These are phyloP conservation scores for Leucogyrophana mollusca DNA, from an alignment of 768 basidiomycete genomes.

Conservation along the genomic window DNA sequence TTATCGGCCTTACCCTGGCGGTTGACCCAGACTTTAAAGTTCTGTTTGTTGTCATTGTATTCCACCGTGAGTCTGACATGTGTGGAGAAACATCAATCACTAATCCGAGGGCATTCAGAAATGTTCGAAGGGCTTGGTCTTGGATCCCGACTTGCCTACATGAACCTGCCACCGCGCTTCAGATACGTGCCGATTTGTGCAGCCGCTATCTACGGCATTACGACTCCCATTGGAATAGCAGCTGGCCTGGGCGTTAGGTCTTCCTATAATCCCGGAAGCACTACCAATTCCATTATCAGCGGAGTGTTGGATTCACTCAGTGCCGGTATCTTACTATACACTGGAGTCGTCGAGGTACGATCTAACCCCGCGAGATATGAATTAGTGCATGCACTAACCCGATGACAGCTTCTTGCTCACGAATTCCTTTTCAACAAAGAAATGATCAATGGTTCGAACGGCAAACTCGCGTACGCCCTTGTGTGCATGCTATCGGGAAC, in stretches of 20 bases:
- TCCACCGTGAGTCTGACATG: constrained; percentile 73
- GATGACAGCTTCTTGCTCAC: constrained; percentile 79
- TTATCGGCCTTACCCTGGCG: constrained; percentile 92
- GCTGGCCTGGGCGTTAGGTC: constrained; percentile 72
- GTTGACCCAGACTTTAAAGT: constrained; percentile 78
- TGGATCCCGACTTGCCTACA: constrained; percentile 82
- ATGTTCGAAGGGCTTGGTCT: constrained; percentile 94
- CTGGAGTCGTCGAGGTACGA: constrained; percentile 78
- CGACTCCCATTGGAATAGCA: constrained; percentile 88
- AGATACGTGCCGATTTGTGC: constrained; percentile 56
- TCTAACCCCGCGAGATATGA: background rate
- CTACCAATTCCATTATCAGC: constrained; percentile 76
- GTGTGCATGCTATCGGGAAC: constrained; percentile 80
- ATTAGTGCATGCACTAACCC: constrained; percentile 2
- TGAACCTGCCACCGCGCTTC: constrained; percentile 58
- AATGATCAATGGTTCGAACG: constrained; percentile 70
- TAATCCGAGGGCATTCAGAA: constrained; percentile 45
- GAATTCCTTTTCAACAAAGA: constrained; percentile 91
- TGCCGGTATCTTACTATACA: constrained; percentile 86
- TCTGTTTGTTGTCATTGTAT: constrained; percentile 87
- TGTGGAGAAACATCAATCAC: background rate
- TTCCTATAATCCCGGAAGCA: constrained; percentile 79
- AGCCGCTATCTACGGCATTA: constrained; percentile 67
- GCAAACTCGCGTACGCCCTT: constrained; percentile 69
- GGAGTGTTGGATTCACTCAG: constrained; percentile 85